phyloP scores from a whole-genome alignment of 1,139 yeast genomes.

The Candida sanyaensis region DNA sequence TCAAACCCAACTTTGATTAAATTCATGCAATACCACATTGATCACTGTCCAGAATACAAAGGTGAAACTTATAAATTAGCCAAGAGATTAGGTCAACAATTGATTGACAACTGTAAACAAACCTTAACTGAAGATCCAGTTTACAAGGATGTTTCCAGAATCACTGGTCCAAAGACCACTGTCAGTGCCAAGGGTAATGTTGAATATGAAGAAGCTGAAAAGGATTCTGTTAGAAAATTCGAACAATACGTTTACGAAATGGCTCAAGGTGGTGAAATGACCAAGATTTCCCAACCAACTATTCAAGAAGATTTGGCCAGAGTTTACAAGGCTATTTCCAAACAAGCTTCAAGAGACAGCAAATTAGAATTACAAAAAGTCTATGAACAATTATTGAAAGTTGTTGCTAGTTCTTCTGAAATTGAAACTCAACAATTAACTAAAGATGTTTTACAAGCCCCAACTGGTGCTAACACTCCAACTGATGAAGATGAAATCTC shows the following conservation, averaged over 20 bases:
- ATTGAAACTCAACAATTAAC: slow-evolving; percentile 54
- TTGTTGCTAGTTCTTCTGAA: slow-evolving; percentile 69
- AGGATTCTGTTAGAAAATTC: slow-evolving; percentile 89
- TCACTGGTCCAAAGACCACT: slow-evolving; percentile 92
- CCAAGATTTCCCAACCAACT: slow-evolving; percentile 68
- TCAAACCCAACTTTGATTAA: slow-evolving; percentile 91
- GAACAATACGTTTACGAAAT: slow-evolving; percentile 95
- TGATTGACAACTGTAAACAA: slow-evolving; percentile 93
- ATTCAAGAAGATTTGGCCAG: slow-evolving; percentile 82
- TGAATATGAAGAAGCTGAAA: slow-evolving; percentile 78
- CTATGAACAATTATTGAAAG: slow-evolving; percentile 75
- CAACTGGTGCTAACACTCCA: slow-evolving; percentile 40
- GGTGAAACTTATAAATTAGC: slow-evolving; percentile 92
- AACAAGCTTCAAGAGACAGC: slow-evolving; percentile 65
- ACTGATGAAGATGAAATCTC: slow-evolving; percentile 50
- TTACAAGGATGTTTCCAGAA: slow-evolving; percentile 89
- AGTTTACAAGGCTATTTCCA: slow-evolving; percentile 78
- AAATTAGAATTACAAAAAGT: slow-evolving; percentile 78
- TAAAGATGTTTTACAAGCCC: slow-evolving; percentile 38
- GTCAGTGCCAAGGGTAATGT: slow-evolving; percentile 89
- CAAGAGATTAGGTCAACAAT: slow-evolving; percentile 85
- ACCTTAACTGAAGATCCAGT: slow-evolving; percentile 83
- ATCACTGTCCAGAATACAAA: slow-evolving; percentile 83
- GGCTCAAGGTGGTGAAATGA: slow-evolving; percentile 92
- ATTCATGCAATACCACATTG: slow-evolving; percentile 97